phyloP scores from a whole-genome alignment of 768 basidiomycete species.

The Lentinus brumalis region DNA sequence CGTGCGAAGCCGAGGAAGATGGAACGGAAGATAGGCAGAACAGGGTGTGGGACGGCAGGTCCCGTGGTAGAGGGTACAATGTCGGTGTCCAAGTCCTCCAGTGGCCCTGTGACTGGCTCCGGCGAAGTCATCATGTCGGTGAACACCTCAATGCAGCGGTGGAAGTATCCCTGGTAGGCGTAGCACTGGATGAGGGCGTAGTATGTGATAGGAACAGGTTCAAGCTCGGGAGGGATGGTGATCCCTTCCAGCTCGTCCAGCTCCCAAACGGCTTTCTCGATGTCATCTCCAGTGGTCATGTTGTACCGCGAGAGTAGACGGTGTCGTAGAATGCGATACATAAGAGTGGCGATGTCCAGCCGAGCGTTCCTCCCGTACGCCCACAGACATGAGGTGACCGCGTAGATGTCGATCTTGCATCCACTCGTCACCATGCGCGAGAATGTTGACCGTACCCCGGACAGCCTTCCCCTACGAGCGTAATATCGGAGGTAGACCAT shows the following conservation, averaged over 20 bases:
- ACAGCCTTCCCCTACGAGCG: slow-evolving; percentile 45
- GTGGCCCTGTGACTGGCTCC: slow-evolving; percentile 26
- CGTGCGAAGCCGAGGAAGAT: slow-evolving; percentile 76
- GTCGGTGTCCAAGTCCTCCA: slow-evolving; percentile 28
- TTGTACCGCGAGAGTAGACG: slow-evolving; percentile 42
- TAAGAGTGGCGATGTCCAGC: slow-evolving; percentile 54
- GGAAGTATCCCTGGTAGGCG: slow-evolving; percentile 71
- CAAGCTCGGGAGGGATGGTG: slow-evolving; percentile 40
- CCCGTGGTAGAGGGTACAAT: slow-evolving; percentile 22
- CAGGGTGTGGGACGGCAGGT: slow-evolving; percentile 45
- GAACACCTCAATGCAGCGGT: slow-evolving; percentile 55
- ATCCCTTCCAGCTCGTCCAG: slow-evolving; percentile 50
- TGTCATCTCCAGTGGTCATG: slow-evolving; percentile 30
- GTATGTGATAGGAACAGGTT: slow-evolving; percentile 70
- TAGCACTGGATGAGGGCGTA: slow-evolving; percentile 67
- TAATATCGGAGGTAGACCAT: slow-evolving; percentile 62
- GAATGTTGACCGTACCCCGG: slow-evolving; percentile 58
- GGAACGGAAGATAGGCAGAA: slow-evolving; percentile 57
- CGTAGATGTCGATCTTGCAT: slow-evolving; percentile 60
- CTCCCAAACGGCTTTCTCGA: slow-evolving; percentile 35
- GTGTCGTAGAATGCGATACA: slow-evolving; percentile 67
- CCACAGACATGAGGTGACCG: slow-evolving; percentile 71
- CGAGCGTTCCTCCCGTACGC: slow-evolving; percentile 58
- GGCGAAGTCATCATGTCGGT: slow-evolving; percentile 63
- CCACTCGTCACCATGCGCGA: slow-evolving; percentile 51